Conservation (phyloP, 805 yeast species). For the Candida ipomoeae region DNA sequence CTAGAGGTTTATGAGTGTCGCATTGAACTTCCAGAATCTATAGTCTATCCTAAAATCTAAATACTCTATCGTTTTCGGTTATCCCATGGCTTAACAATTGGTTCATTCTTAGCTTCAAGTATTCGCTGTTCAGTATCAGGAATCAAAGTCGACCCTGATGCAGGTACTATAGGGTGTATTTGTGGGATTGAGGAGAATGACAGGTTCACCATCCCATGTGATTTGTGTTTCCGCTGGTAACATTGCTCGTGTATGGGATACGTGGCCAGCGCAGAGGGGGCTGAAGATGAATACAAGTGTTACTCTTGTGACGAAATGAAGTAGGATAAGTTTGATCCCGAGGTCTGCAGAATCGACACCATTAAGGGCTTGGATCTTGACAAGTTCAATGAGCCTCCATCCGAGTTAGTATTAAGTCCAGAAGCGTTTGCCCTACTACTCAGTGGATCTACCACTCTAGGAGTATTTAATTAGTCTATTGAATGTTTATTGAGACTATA, state of each 20-base stretch:
- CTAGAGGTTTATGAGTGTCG: no score
- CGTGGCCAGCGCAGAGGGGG: conserved; percentile 64
- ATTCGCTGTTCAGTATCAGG: no score
- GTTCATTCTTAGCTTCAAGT: no score
- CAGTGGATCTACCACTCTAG: no score
- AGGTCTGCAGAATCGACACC: conserved; percentile 28
- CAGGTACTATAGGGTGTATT: conserved; percentile 84
- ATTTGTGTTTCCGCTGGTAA: conserved; percentile 89
- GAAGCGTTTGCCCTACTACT: no score
- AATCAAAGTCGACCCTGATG: conserved; percentile 67
- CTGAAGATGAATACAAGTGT: conserved; percentile 84
- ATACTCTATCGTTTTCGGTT: no score
- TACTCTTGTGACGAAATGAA: conserved; percentile 60
- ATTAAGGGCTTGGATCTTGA: conserved; percentile 30
- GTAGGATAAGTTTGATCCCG: conserved; percentile 42
- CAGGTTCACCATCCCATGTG: conserved; percentile 94
- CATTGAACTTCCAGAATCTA: no score
- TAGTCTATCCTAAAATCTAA: no score
- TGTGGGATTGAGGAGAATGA: conserved; percentile 87
- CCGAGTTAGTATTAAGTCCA: no score
- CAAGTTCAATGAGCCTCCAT: conserved; percentile 18
- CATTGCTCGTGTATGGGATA: conserved; percentile 87
- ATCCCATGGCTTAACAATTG: no score
- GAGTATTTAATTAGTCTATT: no score
- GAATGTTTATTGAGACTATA: no score